Conservation (phyloP, 2,329 filamentous ascomycete genomes). For the Albifimbria verrucaria region DNA sequence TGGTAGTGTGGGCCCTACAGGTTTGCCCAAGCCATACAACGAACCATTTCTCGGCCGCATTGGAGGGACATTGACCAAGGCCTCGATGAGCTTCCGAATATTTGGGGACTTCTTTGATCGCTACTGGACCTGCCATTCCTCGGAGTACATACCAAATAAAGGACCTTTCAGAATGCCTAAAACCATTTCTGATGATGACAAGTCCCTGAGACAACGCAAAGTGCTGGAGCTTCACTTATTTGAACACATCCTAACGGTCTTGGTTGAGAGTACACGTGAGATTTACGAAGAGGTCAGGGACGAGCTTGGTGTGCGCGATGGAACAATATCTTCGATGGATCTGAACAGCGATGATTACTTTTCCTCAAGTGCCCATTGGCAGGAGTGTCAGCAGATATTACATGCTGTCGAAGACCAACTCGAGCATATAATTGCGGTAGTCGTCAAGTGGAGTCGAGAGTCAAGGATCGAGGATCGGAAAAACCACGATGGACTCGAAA, state of each 20-base stretch:
- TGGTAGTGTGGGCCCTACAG: not conserved
- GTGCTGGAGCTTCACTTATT: not conserved
- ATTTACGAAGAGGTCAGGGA: not conserved
- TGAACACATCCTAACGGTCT: not conserved
- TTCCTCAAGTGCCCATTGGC: not conserved
- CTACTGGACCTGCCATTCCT: constrained; percentile 1
- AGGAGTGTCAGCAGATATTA: constrained; percentile 1
- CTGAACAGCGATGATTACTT: constrained; percentile 3
- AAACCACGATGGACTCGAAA: constrained; percentile 26
- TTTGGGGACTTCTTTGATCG: constrained; percentile 1
- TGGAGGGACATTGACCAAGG: not conserved
- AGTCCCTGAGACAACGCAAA: not conserved
- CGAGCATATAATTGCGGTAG: not conserved
- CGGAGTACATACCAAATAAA: not conserved
- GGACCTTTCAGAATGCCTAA: not conserved
- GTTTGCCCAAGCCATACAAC: not conserved
- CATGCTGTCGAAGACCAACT: not conserved
- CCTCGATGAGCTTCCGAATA: not conserved
- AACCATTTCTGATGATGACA: not conserved
- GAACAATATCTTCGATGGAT: not conserved
- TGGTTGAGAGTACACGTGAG: not conserved
- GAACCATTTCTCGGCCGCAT: not conserved
- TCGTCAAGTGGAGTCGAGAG: constrained; percentile 19
- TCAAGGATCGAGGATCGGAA: constrained; percentile 20
- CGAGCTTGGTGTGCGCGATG: not conserved